Conservation (phyloP, 768 basidiomycete genomes). For the Fomitopsis pulvina region DNA sequence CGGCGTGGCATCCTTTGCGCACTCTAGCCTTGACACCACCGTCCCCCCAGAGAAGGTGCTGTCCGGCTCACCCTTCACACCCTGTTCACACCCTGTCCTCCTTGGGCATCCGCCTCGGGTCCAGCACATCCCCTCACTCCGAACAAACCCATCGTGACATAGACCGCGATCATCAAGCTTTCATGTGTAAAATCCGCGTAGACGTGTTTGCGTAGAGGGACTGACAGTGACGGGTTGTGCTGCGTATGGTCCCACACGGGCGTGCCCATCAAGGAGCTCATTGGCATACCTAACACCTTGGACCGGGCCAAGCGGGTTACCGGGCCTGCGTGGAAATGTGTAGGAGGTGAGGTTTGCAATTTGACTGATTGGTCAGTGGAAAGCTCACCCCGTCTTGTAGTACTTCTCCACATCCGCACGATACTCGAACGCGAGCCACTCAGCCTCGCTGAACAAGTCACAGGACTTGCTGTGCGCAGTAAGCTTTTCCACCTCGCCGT, state of each 20-base stretch:
- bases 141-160: conserved; percentile 49
- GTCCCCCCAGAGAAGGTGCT: conserved; percentile 75
- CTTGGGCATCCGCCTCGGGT: conserved; percentile 7
- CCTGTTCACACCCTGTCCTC: conserved; percentile 37
- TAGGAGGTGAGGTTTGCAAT: too few relatives aligned
- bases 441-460: conserved; percentile 51
- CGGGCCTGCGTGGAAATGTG: conserved; percentile 41
- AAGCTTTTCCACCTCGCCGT: too few relatives aligned
- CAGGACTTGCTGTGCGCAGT: conserved; percentile 61
- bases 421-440: conserved; percentile 68
- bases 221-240: conserved; percentile 75
- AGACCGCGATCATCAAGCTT: conserved; percentile 78
- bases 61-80: conserved; percentile 48
- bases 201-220: conserved; percentile 59
- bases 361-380: too few relatives aligned
- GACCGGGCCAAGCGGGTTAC: conserved; percentile 60
- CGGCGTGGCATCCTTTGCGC: conserved; percentile 24
- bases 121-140: conserved; percentile 9
- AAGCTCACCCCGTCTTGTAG: conserved; percentile 70
- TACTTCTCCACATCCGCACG: conserved; percentile 70
- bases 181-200: conserved; percentile 83
- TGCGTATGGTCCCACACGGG: conserved; percentile 66
- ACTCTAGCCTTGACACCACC: conserved; percentile 66
- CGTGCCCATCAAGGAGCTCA: conserved; percentile 70
- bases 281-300: conserved; percentile 87